Evolutionary conservation across 1,139 yeast species (phyloP), one percentile per base, ranked within the genome.

Genomic region (Saccharomyces uvarum): DNA sequence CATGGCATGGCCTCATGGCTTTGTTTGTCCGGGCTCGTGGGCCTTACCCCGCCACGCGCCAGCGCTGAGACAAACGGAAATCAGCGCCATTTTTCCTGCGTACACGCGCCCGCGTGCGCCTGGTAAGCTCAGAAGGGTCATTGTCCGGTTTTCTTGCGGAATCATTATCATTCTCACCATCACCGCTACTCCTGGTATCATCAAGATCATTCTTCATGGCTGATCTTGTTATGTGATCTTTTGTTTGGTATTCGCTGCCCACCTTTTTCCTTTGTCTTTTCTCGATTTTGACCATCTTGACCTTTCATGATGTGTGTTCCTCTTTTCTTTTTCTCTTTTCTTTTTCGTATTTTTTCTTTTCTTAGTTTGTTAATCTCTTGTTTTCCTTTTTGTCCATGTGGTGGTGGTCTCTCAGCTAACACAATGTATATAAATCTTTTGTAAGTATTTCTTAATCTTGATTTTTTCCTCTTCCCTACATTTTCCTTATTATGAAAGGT

Each of bases 251-350:
- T 38, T 38, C 13, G 7, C 19, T 11, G 19, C 26, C 26, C 44
- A 38, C 44, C 44, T 24, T 38, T 38, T 38, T 38, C 44, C 44
- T 38, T 38, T 38, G 44, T 38, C 21, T 28, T 38, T 13, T 38
- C 19, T 16, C 19, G 21, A 16, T 38, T 38, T 38, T 16, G 44
- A 38, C 44, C 44, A 19, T 16, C 19, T 38, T 38, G 44, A 38
- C 44, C 44, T 38, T 38, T 38, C 24, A 38, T 38, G 44, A 38
- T 38, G 44, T 38, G 44, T 16, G 48, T 46, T 46, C 31, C 31
- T 46, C 48, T 27, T 19, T 47, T 47, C 38, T 47, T 19, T 47
- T 31, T 29, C 26, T 47, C 41, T 47, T 31, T 47, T 31, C 24
- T 21, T 47, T 31, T 47, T 31, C 16, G 16, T 14, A 27, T 26